Percentiles rank a stretch among this genome's conserved stretches.
Evolutionary conservation across 768 basidiomycete species (phyloP).

Genomic region (Suillus paluster): DNA sequence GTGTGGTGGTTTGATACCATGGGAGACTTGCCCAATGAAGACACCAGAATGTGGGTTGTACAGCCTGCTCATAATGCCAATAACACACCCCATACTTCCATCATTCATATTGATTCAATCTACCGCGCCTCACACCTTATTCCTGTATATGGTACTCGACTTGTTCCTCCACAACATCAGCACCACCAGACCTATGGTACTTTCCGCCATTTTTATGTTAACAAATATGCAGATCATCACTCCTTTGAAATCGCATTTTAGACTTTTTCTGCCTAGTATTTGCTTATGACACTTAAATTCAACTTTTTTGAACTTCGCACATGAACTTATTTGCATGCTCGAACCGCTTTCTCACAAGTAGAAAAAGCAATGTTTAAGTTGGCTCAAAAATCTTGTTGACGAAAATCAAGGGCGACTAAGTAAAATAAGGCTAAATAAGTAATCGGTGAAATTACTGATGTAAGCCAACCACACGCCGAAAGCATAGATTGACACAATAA

Average conservation of each 20-base stretch:
- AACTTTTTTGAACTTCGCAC: too few relatives aligned
- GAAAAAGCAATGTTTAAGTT: too few relatives aligned
- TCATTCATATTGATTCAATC: slow-evolving; percentile 13
- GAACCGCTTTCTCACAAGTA: too few relatives aligned
- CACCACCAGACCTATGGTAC: neutral
- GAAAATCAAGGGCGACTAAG: too few relatives aligned
- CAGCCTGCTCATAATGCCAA: slow-evolving; percentile 1
- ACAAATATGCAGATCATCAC: slow-evolving; percentile 29
- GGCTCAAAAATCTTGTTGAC: too few relatives aligned
- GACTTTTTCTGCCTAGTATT: too few relatives aligned
- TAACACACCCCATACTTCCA: neutral
- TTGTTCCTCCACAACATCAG: neutral
- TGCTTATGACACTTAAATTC: too few relatives aligned
- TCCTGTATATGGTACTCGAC: slow-evolving; percentile 5
- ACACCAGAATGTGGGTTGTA: slow-evolving; percentile 18
- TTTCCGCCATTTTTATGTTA: slow-evolving; percentile 10
- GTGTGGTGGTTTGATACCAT: slow-evolving; percentile 8
- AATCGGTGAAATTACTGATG: too few relatives aligned
- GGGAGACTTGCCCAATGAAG: neutral
- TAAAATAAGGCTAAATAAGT: too few relatives aligned
- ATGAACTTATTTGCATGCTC: too few relatives aligned
- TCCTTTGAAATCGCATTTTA: slow-evolving; percentile 21
- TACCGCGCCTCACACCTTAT: slow-evolving; percentile 9
- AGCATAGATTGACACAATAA: too few relatives aligned
- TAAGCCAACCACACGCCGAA: too few relatives aligned